Evolutionary conservation across 202 grass and related monocot species (phyloP), one percentile per base, ranked within the genome.

Genomic region (Schoenoplectus tabernaemontani): DNA sequence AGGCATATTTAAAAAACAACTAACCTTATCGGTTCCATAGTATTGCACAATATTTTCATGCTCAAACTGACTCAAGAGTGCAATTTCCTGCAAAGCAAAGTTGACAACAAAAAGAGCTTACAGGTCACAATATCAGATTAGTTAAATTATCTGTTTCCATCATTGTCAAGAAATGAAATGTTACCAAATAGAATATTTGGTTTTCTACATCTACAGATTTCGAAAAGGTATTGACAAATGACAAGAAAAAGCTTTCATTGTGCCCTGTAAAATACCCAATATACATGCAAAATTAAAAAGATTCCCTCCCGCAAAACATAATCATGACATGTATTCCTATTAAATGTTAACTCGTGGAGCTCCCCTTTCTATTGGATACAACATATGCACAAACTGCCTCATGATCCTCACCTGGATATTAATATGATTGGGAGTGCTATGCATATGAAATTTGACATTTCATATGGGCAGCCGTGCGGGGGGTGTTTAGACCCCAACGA

Each of bases 31-130:
- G 37, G 91, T 93, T 82, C 93, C 93, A 47, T 91, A 97, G 72
- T 93, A 93, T 7, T 97, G 91, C 42, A 97, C 91, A 87, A 97
- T 93, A 64, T 97, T 97, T 79, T 93, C 91, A 80, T 97, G 93
- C 83, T 93, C 85, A 78, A 97, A 97, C 82, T 91, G 93, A 85
- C 93, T 93, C 77, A 97, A 63, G 68, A 97, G 89, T 59, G 84
- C 86, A 70, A 97, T 93, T 83, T 97, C 93, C 93, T 97, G 82
- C 82, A 86, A 86, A 80, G 76, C 78, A 78, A 53, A 89, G 37
- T 56, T 34, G 78, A 82, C 9, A 82, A 66, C 3, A 72, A 20
- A 51, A 30, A 72, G 9, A 5, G 30, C 22, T 73, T 33, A 53
- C 4, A 53, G 24, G 12, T 73, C 44, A 10, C 15, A 53, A n/a